A percentile compares a stretch with the other conserved stretches of the same genome.
Conservation (phyloP, 2,329 filamentous ascomycete genomes). For the Harringtonia aguacate region DNA sequence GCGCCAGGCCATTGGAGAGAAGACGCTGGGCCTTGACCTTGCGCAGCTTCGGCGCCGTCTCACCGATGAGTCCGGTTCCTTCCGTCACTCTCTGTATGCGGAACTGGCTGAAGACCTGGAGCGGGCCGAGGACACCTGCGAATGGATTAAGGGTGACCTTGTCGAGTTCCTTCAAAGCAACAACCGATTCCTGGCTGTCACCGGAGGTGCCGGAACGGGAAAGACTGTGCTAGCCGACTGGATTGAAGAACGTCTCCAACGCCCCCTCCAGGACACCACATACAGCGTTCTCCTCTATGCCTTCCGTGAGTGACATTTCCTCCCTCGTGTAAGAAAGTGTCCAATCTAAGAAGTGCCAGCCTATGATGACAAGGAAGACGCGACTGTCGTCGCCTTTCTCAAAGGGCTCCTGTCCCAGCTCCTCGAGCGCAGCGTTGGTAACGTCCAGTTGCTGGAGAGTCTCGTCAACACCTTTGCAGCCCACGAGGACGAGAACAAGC, state of each 20-base stretch:
- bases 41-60: slow-evolving; percentile 21
- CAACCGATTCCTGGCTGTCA: slow-evolving; percentile 24
- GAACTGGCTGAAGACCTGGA: slow-evolving; percentile 25
- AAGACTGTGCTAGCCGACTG: slow-evolving; percentile 74
- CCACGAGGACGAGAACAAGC: too few species aligned
- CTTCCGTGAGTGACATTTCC: slow-evolving; percentile 22
- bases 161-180: slow-evolving; percentile 22
- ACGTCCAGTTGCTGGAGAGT: slow-evolving; percentile 22
- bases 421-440: slow-evolving; percentile 26
- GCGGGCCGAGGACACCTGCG: slow-evolving; percentile 27
- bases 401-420: slow-evolving; percentile 27
- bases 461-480: slow-evolving; percentile 17
- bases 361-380: slow-evolving; percentile 20
- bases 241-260: slow-evolving; percentile 27
- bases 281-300: slow-evolving; percentile 25
- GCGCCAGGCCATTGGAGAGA: slow-evolving; percentile 20
- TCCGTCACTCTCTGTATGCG: slow-evolving; percentile 21
- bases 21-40: slow-evolving; percentile 14
- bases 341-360: slow-evolving; percentile 12
- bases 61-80: slow-evolving; percentile 14
- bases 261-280: slow-evolving; percentile 22
- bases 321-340: neutral
- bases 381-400: slow-evolving; percentile 21
- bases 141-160: slow-evolving; percentile 25
- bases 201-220: slow-evolving; percentile 67